A percentile compares a stretch with the other conserved stretches of the same genome.
Evolutionary conservation across 192 early-diverging fungal species (phyloP).

Genomic region (Coemansia sp.): DNA sequence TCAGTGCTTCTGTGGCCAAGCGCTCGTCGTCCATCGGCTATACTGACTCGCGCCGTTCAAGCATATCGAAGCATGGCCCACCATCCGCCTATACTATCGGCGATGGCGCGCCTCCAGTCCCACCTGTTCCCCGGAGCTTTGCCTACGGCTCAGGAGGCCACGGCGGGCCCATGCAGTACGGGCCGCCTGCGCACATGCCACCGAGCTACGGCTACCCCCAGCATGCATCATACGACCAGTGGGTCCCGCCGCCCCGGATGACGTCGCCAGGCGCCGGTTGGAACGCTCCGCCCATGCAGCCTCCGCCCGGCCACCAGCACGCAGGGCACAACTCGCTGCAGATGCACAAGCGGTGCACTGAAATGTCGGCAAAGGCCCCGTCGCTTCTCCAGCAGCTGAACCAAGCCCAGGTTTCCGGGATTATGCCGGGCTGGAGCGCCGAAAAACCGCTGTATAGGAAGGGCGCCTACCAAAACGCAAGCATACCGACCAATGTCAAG

Average conservation of each 20-base stretch:
- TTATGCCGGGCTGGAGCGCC: slow-evolving; percentile 14
- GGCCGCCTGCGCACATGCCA: too few relatives aligned
- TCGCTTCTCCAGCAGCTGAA: slow-evolving; percentile 44
- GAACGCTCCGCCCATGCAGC: not conserved
- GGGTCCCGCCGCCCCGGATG: not conserved
- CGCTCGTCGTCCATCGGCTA: slow-evolving; percentile 23
- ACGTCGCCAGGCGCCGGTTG: too few relatives aligned
- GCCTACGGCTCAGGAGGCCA: too few relatives aligned
- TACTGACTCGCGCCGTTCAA: not conserved
- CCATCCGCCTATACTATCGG: too few relatives aligned
- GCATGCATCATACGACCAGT: not conserved
- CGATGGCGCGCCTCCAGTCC: too few relatives aligned
- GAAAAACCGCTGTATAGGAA: slow-evolving; percentile 32
- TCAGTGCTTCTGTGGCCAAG: slow-evolving; percentile 1
- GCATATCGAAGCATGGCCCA: not conserved
- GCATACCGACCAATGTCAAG: slow-evolving; percentile 4
- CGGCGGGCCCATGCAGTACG: too few relatives aligned
- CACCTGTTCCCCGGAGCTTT: too few relatives aligned
- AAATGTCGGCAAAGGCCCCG: slow-evolving; percentile 26
- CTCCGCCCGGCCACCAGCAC: not conserved
- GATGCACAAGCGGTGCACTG: slow-evolving; percentile 16
- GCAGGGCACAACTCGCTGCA: slow-evolving; percentile 8
- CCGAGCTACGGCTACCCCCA: too few relatives aligned
- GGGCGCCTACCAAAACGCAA: slow-evolving; percentile 38
- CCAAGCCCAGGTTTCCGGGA: slow-evolving; percentile 17